Percentiles rank a stretch among this genome's conserved stretches.
phyloP scores from a whole-genome alignment of 2,329 filamentous ascomycete species.

The Aspergillus sp. region DNA sequence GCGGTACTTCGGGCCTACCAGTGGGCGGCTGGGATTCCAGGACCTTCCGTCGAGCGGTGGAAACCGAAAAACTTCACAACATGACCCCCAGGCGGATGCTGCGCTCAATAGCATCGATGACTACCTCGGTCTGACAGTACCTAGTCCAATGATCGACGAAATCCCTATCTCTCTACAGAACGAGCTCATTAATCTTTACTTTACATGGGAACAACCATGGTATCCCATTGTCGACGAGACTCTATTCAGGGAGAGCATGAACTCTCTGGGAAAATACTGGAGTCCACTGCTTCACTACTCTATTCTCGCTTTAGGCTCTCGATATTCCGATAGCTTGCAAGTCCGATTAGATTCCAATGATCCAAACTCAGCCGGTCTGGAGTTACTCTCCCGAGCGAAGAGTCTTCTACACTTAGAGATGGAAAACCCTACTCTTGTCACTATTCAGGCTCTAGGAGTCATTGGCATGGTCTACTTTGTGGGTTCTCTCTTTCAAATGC shows the following conservation, averaged over 20 bases:
- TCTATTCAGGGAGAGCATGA: slow-evolving; percentile 36
- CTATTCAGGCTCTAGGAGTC: slow-evolving; percentile 39
- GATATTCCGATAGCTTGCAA: slow-evolving; percentile 35
- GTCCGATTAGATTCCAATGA: slow-evolving; percentile 33
- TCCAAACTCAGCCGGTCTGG: slow-evolving; percentile 36
- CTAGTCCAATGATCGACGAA: not conserved
- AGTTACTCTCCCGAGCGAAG: slow-evolving; percentile 34
- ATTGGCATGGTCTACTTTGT: slow-evolving; percentile 31
- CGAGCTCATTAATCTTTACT: slow-evolving; percentile 39
- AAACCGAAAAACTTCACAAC: not conserved
- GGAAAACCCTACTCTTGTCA: slow-evolving; percentile 37
- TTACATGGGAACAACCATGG: slow-evolving; percentile 43
- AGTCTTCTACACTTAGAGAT: slow-evolving; percentile 24
- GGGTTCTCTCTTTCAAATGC: slow-evolving; percentile 10
- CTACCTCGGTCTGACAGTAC: not conserved
- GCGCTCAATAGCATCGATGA: slow-evolving; percentile 3
- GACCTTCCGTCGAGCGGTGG: slow-evolving; percentile 13
- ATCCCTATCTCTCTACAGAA: slow-evolving; percentile 28
- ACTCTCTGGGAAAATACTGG: slow-evolving; percentile 30
- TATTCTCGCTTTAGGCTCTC: slow-evolving; percentile 33
- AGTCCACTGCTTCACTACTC: slow-evolving; percentile 26
- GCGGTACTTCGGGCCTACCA: slow-evolving; percentile 41
- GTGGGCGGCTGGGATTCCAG: slow-evolving; percentile 38
- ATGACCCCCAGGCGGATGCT: not conserved
- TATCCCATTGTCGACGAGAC: slow-evolving; percentile 38